Evolutionary conservation across 148 eudicot genomes (phyloP), one percentile per base, ranked within the genome.

Genomic region (Cornus suecica): DNA sequence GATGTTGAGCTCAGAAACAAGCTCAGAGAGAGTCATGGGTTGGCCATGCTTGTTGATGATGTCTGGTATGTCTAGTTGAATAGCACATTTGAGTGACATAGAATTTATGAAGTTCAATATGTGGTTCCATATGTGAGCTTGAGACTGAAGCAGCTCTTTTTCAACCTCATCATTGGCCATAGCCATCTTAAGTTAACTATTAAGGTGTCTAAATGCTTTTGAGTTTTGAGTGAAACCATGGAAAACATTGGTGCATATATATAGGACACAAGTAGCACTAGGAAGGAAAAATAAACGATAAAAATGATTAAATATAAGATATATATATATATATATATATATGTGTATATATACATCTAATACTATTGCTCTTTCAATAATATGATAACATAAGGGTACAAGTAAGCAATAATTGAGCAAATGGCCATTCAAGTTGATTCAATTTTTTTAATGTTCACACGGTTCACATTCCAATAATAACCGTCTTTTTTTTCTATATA

Each of bases 31-130:
- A 13, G 68, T 69, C 68, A 76, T 69, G 60, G 68, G 73, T 3
- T 15, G 61, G 0, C 79, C 79, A 29, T 69, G 73, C 8, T 37
- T 15, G 60, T 76, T 16, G 34, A 76, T 60, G 45, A 45, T 14
- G 58, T 76, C 79, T 8, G 68, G 67, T 31, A 76, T 69, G 68
- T 68, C 79, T 3, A 76, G 73, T 60, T 76, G 68, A 62, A 76
- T 37, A 13, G 79, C 79, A 28, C 72, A 76, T 31, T 76, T 76
- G 25, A 76, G 78, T 25, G 78, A 67, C 78, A 76, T 76, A 11
- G 73, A 69, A 24, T 24, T 54, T 66, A 76, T 76, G 78, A 56
- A 76, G 52, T 71, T 34, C 66, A 66, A 76, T 11, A 67, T 22
- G 78, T 68, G 78, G 66, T 31, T 68, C 22, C 51, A 29, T 30